Evolutionary conservation across 208 protist genomes (phyloP).

Genomic region (Trichomonas tenax): DNA sequence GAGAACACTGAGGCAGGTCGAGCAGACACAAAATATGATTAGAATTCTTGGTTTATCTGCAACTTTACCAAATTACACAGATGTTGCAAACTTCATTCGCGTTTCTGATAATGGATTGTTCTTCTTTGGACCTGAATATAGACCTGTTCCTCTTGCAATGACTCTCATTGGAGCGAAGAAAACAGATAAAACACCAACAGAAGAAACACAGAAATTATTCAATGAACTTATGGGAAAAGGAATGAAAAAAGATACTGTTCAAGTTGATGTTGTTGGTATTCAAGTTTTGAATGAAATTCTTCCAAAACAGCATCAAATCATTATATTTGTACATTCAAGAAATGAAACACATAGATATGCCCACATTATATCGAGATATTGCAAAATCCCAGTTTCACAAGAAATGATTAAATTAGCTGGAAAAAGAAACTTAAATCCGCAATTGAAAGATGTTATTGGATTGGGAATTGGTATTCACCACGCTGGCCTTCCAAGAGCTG

Average conservation of each 20-base stretch:
- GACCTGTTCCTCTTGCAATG: conserved; percentile 93
- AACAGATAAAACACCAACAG: conserved; percentile 68
- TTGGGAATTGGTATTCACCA: conserved; percentile 97
- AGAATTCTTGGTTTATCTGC: conserved; percentile 92
- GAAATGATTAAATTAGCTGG: not conserved
- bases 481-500: conserved; percentile 79
- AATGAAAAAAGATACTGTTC: not conserved
- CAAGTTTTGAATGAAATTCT: conserved; percentile 63
- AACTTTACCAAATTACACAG: conserved; percentile 95
- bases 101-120: conserved; percentile 65
- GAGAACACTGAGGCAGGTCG: conserved; percentile 66
- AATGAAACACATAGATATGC: conserved; percentile 91
- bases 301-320: conserved; percentile 56
- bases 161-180: conserved; percentile 84
- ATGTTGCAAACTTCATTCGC: conserved; percentile 93
- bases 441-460: conserved; percentile 66
- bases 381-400: too few relatives aligned
- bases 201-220: not conserved
- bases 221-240: not conserved
- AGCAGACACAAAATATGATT: conserved; percentile 52
- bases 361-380: conserved; percentile 46
- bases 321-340: conserved; percentile 97
- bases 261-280: conserved; percentile 86
- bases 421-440: conserved; percentile 40
- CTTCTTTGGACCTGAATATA: conserved; percentile 48